Evolutionary conservation across 2,329 filamentous ascomycete species (phyloP).

Genomic region (Paecilomyces sp.): DNA sequence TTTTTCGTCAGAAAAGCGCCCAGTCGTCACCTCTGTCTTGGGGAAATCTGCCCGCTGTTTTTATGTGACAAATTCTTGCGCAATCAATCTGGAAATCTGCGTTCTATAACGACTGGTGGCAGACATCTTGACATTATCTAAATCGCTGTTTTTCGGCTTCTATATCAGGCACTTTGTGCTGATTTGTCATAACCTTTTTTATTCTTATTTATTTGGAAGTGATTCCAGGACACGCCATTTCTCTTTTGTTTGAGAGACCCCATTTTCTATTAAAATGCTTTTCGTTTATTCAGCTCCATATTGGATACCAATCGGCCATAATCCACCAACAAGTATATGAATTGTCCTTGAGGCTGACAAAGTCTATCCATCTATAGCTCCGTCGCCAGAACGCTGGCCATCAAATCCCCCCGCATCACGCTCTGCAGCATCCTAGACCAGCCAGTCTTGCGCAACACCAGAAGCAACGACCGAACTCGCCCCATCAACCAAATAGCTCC

Average conservation of each 20-base stretch:
- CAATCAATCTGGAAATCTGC: not conserved
- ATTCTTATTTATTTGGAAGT: no score
- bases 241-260: no score
- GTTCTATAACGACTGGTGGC: not conserved
- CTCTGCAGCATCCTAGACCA: slow-evolving; percentile 22
- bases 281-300: not conserved
- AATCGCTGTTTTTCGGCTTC: not conserved
- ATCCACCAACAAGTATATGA: not conserved
- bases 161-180: not conserved
- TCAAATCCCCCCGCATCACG: slow-evolving; percentile 21
- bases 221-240: no score
- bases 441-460: slow-evolving; percentile 19
- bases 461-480: slow-evolving; percentile 49
- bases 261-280: not conserved
- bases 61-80: not conserved
- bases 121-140: not conserved
- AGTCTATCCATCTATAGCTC: slow-evolving; percentile 14
- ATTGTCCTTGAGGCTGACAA: not conserved
- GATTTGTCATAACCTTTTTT: no score
- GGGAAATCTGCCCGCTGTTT: not conserved
- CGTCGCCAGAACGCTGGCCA: slow-evolving; percentile 23
- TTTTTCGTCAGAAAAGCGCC: not conserved
- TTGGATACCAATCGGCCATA: not conserved
- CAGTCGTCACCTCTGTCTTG: not conserved
- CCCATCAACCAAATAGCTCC: slow-evolving; percentile 48